Conservation (phyloP, 257 asterid species). For the Nicotiana tabacum region DNA sequence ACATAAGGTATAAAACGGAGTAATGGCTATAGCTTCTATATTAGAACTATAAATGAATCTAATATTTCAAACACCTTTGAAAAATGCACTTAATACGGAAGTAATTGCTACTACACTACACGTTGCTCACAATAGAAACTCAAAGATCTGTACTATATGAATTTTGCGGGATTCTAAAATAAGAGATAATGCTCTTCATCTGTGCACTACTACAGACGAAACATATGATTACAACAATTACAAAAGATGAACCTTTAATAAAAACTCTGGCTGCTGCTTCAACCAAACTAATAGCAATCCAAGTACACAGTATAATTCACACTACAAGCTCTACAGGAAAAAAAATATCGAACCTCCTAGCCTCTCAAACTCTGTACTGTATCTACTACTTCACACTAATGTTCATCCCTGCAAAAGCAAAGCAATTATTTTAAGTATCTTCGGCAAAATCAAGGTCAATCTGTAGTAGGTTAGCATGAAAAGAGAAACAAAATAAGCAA, state of each 20-base stretch:
- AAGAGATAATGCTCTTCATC: not conserved
- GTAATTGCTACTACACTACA: not conserved
- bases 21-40: not conserved
- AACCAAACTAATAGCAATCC: not conserved
- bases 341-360: not conserved
- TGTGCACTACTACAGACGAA: not conserved
- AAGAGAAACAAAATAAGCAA: not conserved
- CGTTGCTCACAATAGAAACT: not conserved
- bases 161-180: not conserved
- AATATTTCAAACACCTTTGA: not conserved
- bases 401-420: conserved; percentile 2
- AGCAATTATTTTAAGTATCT: not conserved
- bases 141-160: not conserved
- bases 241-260: not conserved
- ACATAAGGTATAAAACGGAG: not conserved
- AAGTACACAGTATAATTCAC: conserved; percentile 7
- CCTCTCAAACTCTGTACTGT: conserved; percentile 2
- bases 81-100: not conserved
- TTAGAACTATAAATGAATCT: not conserved
- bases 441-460: not conserved
- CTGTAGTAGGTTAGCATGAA: not conserved
- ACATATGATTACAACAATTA: not conserved
- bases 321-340: not conserved
- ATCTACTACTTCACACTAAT: conserved; percentile 4
- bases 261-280: not conserved